Conservation (phyloP, 2,329 filamentous ascomycete genomes). For the Fusarium phyllophilum region DNA sequence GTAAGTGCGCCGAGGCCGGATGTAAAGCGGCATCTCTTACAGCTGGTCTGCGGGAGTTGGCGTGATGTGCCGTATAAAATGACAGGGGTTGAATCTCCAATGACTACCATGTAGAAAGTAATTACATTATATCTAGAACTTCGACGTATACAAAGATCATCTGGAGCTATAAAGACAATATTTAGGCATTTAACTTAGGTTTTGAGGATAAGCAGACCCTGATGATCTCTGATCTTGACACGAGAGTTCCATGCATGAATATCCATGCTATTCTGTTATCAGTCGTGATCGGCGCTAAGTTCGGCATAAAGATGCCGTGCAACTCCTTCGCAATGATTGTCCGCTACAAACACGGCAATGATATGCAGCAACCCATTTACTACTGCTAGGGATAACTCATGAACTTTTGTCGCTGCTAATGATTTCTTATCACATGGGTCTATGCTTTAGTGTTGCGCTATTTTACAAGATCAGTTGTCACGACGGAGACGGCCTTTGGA, state of each 20-base stretch:
- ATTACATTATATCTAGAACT: not conserved
- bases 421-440: not conserved
- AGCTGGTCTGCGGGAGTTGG: not conserved
- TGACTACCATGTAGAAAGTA: rapidly evolving
- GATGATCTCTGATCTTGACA: not conserved
- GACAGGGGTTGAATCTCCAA: not conserved
- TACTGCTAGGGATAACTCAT: not conserved
- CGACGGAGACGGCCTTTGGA: too few species aligned
- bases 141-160: rapidly evolving
- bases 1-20: not conserved
- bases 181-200: not conserved
- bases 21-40: not conserved
- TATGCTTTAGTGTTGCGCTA: not conserved
- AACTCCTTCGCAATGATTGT: not conserved
- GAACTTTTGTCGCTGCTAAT: not conserved
- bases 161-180: rapidly evolving
- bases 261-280: not conserved
- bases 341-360: not conserved
- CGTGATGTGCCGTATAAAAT: not conserved
- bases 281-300: not conserved
- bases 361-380: not conserved
- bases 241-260: not conserved
- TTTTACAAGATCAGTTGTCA: not conserved
- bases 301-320: conserved; percentile 15
- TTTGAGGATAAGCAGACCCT: not conserved